These are phyloP conservation scores for Imleria badia DNA, from an alignment of 768 basidiomycete genomes.

Conservation along the genomic window DNA sequence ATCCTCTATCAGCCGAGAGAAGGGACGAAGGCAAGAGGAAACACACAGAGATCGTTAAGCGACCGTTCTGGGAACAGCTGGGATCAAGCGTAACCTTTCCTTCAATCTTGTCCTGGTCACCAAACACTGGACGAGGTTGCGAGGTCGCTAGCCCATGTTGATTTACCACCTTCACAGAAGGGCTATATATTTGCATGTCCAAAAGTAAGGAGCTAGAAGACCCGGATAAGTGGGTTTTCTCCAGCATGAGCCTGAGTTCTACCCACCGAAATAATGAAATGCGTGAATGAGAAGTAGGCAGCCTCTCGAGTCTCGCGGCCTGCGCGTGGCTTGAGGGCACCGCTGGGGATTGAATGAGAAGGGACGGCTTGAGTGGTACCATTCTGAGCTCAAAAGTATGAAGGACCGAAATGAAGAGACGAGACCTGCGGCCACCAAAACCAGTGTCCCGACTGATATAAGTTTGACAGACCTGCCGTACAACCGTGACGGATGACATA, in stretches of 20 bases:
- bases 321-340: constrained; percentile 37
- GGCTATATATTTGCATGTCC: constrained; percentile 61
- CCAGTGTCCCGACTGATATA: constrained; percentile 17
- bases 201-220: constrained; percentile 49
- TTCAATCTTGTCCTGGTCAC: constrained; percentile 56
- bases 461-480: constrained; percentile 24
- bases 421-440: neutral
- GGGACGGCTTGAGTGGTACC: constrained; percentile 19
- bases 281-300: constrained; percentile 37
- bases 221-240: constrained; percentile 2
- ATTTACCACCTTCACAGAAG: constrained; percentile 52
- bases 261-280: constrained; percentile 52
- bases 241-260: neutral
- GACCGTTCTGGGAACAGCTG: constrained; percentile 51
- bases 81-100: constrained; percentile 61
- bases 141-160: constrained; percentile 24
- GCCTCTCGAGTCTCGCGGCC: constrained; percentile 20
- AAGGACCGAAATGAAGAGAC: neutral
- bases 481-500: constrained; percentile 5
- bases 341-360: constrained; percentile 10
- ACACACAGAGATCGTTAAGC: constrained; percentile 54
- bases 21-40: neutral
- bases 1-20: constrained; percentile 2
- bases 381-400: constrained; percentile 13
- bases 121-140: constrained; percentile 50